A percentile compares a stretch with the other conserved stretches of the same genome.
These are phyloP conservation scores for Leishmania tropica DNA, from an alignment of 208 protist species.

Conservation along the genomic window DNA sequence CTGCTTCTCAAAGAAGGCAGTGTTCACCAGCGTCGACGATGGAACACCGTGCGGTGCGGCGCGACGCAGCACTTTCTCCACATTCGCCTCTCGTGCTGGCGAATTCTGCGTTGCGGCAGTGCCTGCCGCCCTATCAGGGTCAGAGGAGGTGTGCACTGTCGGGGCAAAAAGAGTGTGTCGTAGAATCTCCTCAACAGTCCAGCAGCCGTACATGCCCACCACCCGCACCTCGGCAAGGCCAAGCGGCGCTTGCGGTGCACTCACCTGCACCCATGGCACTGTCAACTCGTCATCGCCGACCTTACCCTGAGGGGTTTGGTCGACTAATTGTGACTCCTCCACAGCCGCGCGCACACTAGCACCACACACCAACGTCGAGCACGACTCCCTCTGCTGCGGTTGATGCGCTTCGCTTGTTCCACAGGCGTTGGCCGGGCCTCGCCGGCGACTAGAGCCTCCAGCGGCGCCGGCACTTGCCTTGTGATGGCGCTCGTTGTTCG, in stretches of 20 bases:
- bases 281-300: slow-evolving; percentile 4
- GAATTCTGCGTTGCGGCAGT: no score
- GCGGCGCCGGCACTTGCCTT: not conserved
- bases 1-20: slow-evolving; percentile 53
- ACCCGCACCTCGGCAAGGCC: slow-evolving; percentile 38
- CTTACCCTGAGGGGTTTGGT: slow-evolving; percentile 4
- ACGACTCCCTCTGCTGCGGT: slow-evolving; percentile 1
- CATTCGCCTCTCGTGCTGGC: not conserved
- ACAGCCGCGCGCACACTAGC: slow-evolving; percentile 15
- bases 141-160: not conserved
- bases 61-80: slow-evolving; percentile 14
- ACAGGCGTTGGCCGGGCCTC: not conserved
- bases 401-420: not conserved
- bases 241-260: slow-evolving; percentile 18
- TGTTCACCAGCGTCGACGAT: slow-evolving; percentile 26
- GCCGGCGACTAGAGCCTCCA: not conserved
- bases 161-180: slow-evolving; percentile 26
- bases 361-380: slow-evolving; percentile 14
- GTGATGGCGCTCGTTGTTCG: slow-evolving; percentile 37
- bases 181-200: slow-evolving; percentile 50
- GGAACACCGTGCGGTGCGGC: slow-evolving; percentile 36
- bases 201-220: slow-evolving; percentile 56
- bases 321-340: not conserved
- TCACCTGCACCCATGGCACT: slow-evolving; percentile 30
- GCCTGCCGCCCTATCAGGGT: not conserved